Percentiles rank a stretch among this genome's conserved stretches.
These are phyloP conservation scores for Ophiostoma sp. DNA, from an alignment of 2,329 filamentous ascomycete species.

Conservation along the genomic window DNA sequence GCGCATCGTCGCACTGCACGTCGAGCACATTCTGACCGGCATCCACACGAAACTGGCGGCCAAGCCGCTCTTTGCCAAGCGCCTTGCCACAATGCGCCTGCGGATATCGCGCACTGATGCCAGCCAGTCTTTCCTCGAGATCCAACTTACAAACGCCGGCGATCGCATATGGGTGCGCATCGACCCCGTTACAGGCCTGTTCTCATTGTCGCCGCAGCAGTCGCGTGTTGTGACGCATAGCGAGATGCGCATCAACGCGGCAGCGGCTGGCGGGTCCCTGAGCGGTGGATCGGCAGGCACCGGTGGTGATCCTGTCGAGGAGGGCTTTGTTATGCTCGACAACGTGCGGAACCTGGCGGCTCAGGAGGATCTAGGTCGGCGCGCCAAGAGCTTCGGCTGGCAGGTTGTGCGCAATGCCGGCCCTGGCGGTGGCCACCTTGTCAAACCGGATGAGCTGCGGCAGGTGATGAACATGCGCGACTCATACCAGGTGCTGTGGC, in stretches of 20 bases:
- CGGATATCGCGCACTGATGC: conserved; percentile 62
- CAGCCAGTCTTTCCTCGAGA: conserved; percentile 63
- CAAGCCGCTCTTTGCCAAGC: conserved; percentile 61
- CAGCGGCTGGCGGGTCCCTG: background rate
- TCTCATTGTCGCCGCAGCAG: conserved; percentile 67
- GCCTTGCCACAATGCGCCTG: conserved; percentile 60
- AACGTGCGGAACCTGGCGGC: conserved; percentile 61
- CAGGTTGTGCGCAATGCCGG: conserved; percentile 43
- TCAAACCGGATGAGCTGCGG: conserved; percentile 57
- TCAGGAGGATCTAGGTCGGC: conserved; percentile 61
- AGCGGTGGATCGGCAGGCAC: background rate
- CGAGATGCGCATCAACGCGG: conserved; percentile 65
- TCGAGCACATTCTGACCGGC: conserved; percentile 67
- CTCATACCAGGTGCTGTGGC: conserved; percentile 65
- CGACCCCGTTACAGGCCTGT: conserved; percentile 76
- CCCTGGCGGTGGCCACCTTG: conserved; percentile 39
- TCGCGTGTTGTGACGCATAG: conserved; percentile 55
- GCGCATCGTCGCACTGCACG: conserved; percentile 72
- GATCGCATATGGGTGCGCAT: conserved; percentile 64
- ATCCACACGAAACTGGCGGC: conserved; percentile 62
- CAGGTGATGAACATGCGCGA: conserved; percentile 62
- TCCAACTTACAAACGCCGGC: conserved; percentile 65
- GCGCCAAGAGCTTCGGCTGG: conserved; percentile 67
- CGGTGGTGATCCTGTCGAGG: conserved; percentile 51
- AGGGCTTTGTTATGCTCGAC: conserved; percentile 60